Base-by-base conservation (phyloP, 306 rosid species). In the Fragaria ananassa region DNA sequence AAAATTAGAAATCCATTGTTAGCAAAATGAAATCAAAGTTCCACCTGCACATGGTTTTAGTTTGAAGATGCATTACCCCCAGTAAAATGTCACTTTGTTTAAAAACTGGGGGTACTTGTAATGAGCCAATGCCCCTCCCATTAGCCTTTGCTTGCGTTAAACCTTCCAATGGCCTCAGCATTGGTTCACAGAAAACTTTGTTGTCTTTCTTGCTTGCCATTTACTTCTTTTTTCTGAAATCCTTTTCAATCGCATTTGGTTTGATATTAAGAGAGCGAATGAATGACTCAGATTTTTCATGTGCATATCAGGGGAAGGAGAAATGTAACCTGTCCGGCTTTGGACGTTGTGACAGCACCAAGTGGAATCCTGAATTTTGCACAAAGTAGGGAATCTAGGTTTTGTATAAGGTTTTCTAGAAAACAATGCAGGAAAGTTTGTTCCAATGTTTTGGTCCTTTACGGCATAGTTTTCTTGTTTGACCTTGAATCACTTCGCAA, bases 291-390 rank as follows among this genome's bases (percentile, higher is more conserved):
- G 31, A 29, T 29, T 29, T 29, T 29, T 29, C 31, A 29, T 29
- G 31, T 29, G 31, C 31, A 29, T 29, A 29, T 29, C 61, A 74
- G 78, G 70, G n/a, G 19, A 74, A 60, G 42, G 70, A 44, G 57
- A 37, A 57, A 18, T 18, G 60, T 34, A 42, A 27, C n/a, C 23
- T 7, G 12, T 11, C n/a, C 3, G 8, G 54, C 57, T 35, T 1
- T 11, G 70, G 46, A 46, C n/a, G 46, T 34, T 29, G 27, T 21
- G 3, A 41, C 11, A 4, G 18, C 4, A 19, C 19, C 78, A 31
- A 23, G 10, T 58, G 67, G 68, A 37, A 44, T 18, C 56, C 12
- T 27, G 13, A 10, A 17, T 39, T 60, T 25, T 42, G 70, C 70
- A 44, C 58, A 18, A 27, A 58, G 57, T 42, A 74, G 69, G 10